Conservation (phyloP, 805 yeast genomes). For the Saccharomycodes ludwigii region DNA sequence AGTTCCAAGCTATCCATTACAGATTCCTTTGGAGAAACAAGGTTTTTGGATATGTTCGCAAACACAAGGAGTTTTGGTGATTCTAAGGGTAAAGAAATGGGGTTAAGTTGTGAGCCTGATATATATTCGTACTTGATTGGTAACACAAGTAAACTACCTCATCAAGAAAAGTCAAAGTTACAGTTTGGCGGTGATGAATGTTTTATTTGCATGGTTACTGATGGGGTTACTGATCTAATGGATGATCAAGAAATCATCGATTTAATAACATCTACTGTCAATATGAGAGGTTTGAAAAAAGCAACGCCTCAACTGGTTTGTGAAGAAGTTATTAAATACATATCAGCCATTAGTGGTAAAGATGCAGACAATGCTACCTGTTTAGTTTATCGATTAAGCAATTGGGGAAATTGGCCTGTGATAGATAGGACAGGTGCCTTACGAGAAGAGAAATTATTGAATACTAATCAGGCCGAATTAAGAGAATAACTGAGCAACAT, state of each 20-base stretch:
- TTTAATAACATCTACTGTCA: slow-evolving; percentile 57
- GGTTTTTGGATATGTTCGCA: slow-evolving; percentile 67
- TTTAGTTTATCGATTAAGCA: slow-evolving; percentile 60
- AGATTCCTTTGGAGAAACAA: slow-evolving; percentile 87
- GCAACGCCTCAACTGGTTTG: slow-evolving; percentile 85
- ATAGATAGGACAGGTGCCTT: slow-evolving; percentile 71
- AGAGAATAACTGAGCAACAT: slow-evolving; percentile 2
- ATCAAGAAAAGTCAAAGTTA: slow-evolving; percentile 21
- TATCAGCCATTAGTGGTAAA: slow-evolving; percentile 70
- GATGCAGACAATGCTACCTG: slow-evolving; percentile 91
- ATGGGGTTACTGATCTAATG: slow-evolving; percentile 73
- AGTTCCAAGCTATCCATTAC: slow-evolving; percentile 53
- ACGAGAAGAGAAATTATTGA: slow-evolving; percentile 55
- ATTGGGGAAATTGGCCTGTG: slow-evolving; percentile 93
- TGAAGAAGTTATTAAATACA: slow-evolving; percentile 69
- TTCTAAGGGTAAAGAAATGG: slow-evolving; percentile 62
- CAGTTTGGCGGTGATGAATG: slow-evolving; percentile 75
- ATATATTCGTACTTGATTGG: slow-evolving; percentile 60
- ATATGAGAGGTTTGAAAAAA: slow-evolving; percentile 42
- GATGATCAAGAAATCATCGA: slow-evolving; percentile 90
- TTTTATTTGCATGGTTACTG: slow-evolving; percentile 70
- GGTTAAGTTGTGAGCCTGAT: slow-evolving; percentile 90
- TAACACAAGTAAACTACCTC: slow-evolving; percentile 32
- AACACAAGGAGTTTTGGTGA: slow-evolving; percentile 96
- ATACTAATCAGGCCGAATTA: slow-evolving; percentile 5